These are phyloP conservation scores for Amphichorda felina DNA, from an alignment of 2,329 filamentous ascomycete genomes.

Conservation along the genomic window DNA sequence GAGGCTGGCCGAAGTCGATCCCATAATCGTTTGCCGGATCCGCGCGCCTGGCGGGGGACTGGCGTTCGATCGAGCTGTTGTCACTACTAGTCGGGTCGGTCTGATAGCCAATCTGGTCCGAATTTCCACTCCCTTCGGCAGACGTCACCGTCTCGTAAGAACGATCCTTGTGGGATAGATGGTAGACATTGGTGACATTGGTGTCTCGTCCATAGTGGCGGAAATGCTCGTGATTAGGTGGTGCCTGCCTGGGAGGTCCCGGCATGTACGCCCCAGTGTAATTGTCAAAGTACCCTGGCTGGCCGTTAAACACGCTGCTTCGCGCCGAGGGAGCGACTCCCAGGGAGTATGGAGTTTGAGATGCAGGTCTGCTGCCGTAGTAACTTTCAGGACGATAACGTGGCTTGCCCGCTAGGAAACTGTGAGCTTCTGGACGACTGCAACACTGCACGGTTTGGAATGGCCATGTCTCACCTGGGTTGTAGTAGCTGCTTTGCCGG, in stretches of 20 bases:
- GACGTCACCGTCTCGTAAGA: slow-evolving; percentile 82
- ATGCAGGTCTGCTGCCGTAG: slow-evolving; percentile 27
- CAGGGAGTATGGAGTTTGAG: too few species aligned
- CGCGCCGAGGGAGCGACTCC: background rate
- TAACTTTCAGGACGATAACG: slow-evolving; percentile 40
- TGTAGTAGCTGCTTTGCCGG: slow-evolving; percentile 51
- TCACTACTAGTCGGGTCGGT: slow-evolving; percentile 83
- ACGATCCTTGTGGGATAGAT: slow-evolving; percentile 53
- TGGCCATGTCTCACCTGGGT: slow-evolving; percentile 23
- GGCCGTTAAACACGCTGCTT: background rate
- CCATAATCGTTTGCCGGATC: slow-evolving; percentile 54
- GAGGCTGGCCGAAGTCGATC: slow-evolving; percentile 37
- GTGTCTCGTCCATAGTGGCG: slow-evolving; percentile 18
- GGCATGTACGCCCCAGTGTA: background rate
- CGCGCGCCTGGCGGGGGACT: slow-evolving; percentile 45
- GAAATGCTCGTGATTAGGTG: slow-evolving; percentile 3
- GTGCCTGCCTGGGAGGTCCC: background rate
- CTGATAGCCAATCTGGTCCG: slow-evolving; percentile 67
- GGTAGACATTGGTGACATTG: slow-evolving; percentile 27
- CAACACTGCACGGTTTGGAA: background rate
- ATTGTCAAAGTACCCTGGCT: background rate
- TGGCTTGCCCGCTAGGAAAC: slow-evolving; percentile 17
- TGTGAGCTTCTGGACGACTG: background rate
- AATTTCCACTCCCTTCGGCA: slow-evolving; percentile 59
- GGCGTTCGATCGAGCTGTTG: slow-evolving; percentile 79